These are phyloP conservation scores for Xerocomus nothofagi DNA, from an alignment of 1,284 basidiomycete species.

Conservation along the genomic window DNA sequence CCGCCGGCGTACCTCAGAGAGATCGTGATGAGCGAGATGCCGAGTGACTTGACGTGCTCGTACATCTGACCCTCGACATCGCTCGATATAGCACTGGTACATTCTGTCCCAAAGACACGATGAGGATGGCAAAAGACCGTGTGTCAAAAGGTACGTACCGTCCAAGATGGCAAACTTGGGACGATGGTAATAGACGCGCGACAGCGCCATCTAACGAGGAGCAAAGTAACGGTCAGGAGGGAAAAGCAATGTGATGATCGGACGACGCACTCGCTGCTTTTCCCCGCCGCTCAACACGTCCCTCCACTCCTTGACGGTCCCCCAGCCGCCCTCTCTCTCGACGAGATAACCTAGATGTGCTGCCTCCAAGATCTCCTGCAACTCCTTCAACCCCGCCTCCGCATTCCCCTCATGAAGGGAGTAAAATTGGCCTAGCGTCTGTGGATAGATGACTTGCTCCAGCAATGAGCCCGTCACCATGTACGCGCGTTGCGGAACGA, in stretches of 20 bases:
- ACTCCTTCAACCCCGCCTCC: conserved; percentile 65
- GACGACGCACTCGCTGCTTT: conserved; percentile 75
- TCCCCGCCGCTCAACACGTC: conserved; percentile 94
- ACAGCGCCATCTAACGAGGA: conserved; percentile 79
- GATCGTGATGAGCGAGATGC: conserved; percentile 92
- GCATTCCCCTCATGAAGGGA: conserved; percentile 31
- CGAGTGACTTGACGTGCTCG: conserved; percentile 88
- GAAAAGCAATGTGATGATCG: not conserved
- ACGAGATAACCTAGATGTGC: conserved; percentile 89
- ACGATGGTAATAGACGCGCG: conserved; percentile 81
- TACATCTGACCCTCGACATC: conserved; percentile 98
- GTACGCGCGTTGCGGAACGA: conserved; percentile 92
- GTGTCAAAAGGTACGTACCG: conserved; percentile 47
- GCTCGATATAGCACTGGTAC: conserved; percentile 94
- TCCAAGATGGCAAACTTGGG: conserved; percentile 78
- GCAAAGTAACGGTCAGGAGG: not conserved
- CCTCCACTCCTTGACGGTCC: conserved; percentile 92
- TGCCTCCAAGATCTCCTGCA: conserved; percentile 73
- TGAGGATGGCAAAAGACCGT: not conserved
- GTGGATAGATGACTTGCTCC: conserved; percentile 88
- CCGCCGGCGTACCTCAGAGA: conserved; percentile 60
- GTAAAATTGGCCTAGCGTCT: conserved; percentile 78
- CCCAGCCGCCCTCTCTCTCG: conserved; percentile 86
- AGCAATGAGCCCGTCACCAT: conserved; percentile 85
- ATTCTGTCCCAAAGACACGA: conserved; percentile 56